These are phyloP conservation scores for Oxytropis ochrocephala DNA, from an alignment of 306 rosid species.

Conservation along the genomic window DNA sequence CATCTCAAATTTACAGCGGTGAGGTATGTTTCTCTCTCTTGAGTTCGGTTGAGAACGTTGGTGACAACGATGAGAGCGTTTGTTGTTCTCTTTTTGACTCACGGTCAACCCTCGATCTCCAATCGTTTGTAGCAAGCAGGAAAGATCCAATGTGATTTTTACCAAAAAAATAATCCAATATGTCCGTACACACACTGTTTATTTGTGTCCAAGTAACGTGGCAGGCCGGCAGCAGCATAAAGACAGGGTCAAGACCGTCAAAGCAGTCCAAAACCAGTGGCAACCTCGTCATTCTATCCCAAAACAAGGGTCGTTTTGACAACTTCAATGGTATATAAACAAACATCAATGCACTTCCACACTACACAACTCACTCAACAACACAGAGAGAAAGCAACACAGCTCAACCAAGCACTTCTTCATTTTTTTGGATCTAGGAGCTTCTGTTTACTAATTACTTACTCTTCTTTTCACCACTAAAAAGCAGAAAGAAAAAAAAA, in stretches of 20 bases:
- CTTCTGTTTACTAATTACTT: neutral
- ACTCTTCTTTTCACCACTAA: neutral
- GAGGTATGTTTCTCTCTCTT: no score
- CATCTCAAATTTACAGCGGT: no score
- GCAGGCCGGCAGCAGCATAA: neutral
- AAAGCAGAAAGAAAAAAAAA: neutral
- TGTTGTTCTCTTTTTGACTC: no score
- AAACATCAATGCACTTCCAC: neutral
- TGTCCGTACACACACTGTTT: neutral
- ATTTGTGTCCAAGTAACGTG: neutral
- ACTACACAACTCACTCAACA: neutral
- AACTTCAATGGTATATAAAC: slow-evolving; percentile 1
- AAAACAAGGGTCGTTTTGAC: neutral
- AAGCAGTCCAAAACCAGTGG: neutral
- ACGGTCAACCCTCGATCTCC: no score
- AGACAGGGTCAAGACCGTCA: slow-evolving; percentile 25
- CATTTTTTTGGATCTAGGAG: neutral
- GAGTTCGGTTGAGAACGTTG: no score
- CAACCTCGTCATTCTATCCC: neutral
- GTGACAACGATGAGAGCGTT: no score
- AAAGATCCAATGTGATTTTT: no score
- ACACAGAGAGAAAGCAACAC: neutral
- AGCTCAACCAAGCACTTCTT: neutral
- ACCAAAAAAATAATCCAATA: no score
- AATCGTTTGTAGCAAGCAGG: no score